phyloP scores from a whole-genome alignment of 352 stramenopile genomes.

The Pythium aristosporum region DNA sequence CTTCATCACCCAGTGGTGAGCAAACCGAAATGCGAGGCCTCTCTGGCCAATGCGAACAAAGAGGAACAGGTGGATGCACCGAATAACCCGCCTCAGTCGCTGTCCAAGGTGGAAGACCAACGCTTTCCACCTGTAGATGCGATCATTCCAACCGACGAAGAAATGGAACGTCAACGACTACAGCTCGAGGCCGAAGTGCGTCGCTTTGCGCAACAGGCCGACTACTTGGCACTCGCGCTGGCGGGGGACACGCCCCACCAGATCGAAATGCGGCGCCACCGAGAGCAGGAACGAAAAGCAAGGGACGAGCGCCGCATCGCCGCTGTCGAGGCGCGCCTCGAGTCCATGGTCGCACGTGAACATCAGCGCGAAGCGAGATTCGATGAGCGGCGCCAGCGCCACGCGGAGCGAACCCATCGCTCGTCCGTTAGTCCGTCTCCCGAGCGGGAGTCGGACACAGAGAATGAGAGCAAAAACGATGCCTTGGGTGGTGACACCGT shows the following conservation, averaged over 20 bases:
- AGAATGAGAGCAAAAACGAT: neutral
- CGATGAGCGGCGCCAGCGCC: conserved; percentile 32
- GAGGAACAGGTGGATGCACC: neutral
- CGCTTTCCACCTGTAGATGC: neutral
- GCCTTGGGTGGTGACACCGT: neutral
- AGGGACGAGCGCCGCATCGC: conserved; percentile 49
- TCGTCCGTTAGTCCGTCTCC: conserved; percentile 42
- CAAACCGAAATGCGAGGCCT: no score
- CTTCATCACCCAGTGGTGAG: no score
- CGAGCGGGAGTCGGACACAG: conserved; percentile 6
- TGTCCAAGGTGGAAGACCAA: neutral
- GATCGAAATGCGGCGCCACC: conserved; percentile 43
- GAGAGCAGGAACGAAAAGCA: conserved; percentile 46
- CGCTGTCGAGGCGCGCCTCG: conserved; percentile 43
- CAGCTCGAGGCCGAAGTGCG: conserved; percentile 43
- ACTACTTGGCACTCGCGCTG: conserved; percentile 64
- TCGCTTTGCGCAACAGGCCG: conserved; percentile 43
- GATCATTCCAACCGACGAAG: conserved; percentile 22
- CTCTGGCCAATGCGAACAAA: no score
- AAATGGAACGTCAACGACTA: conserved; percentile 34
- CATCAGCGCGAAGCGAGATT: conserved; percentile 46
- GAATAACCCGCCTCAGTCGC: neutral
- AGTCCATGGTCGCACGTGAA: conserved; percentile 50
- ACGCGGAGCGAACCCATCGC: conserved; percentile 32
- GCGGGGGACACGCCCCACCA: conserved; percentile 69